Conservation (phyloP, 225 moss, liverwort and hornwort species). For the Marchantia paleacea region DNA sequence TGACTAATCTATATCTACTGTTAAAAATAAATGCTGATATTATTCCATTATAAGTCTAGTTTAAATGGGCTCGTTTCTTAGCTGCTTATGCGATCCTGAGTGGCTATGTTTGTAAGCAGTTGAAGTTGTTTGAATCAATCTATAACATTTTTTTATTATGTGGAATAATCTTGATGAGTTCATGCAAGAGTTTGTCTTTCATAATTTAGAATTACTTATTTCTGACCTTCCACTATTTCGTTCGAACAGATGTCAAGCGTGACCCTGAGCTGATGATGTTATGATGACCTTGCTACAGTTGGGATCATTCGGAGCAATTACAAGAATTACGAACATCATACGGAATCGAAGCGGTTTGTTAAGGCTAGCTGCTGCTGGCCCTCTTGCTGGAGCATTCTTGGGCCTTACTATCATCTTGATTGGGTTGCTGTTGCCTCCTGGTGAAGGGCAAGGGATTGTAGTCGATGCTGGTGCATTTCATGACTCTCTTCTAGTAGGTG, state of each 20-base stretch:
- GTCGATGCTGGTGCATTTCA: conserved; percentile 46
- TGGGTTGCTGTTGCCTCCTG: conserved; percentile 41
- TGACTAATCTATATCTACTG: too few relatives aligned
- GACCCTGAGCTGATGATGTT: conserved; percentile 1
- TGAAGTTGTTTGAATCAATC: too few relatives aligned
- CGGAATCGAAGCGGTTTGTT: conserved; percentile 39
- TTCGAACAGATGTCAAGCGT: neutral
- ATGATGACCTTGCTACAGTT: conserved; percentile 25
- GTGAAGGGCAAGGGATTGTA: conserved; percentile 47
- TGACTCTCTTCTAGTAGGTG: conserved; percentile 52
- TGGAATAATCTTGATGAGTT: too few relatives aligned
- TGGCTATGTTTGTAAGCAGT: too few relatives aligned
- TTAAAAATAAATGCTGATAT: too few relatives aligned
- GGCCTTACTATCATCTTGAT: conserved; percentile 40
- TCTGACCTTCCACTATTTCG: too few relatives aligned
- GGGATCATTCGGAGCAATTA: conserved; percentile 54
- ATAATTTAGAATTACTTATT: too few relatives aligned
- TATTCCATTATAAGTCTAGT: too few relatives aligned
- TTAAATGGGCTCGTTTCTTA: too few relatives aligned
- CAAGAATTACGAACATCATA: conserved; percentile 50
- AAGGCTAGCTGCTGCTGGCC: conserved; percentile 44
- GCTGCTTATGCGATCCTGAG: too few relatives aligned
- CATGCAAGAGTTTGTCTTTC: too few relatives aligned
- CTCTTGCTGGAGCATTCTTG: conserved; percentile 38
- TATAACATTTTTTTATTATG: too few relatives aligned